Evolutionary conservation across 768 basidiomycete species (phyloP), one percentile per base, ranked within the genome.

Genomic region (Leccinum subtestaceum): DNA sequence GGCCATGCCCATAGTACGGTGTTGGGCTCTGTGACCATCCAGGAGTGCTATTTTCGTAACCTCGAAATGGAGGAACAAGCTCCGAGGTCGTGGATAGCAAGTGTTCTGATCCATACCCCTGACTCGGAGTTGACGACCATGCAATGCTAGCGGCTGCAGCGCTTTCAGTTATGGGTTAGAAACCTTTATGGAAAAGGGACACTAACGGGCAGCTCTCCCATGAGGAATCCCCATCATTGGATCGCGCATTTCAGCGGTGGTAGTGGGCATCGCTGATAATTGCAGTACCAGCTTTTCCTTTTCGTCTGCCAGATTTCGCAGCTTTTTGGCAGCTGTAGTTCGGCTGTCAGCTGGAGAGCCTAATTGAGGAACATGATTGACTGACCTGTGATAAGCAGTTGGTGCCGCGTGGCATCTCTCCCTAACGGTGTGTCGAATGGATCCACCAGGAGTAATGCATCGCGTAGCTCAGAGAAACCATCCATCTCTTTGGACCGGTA

Each of bases 301-400:
- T 36, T 69, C 66, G 15, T 68, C 61, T 1, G 66, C 66, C 6
- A 69, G 69, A 32, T 61, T 55, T 52, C 66, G 59, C 79, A 82
- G 78, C 70, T 84, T 80, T 77, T 79, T 82, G 1, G 81, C 81
- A 49, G 83, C 77, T 53, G 43, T 62, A 23, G n/a, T 19, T 10
- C 4, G n/a, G 56, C 36, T 27, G 8, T 68, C 40, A 67, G 57
- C 12, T 19, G 17, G 36, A 12, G 25, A 1, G 52, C 5, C 38
- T 34, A 0, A 57, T 11, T 2, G 5, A 10, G 5, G 6, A 25
- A 17, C 5, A 12, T 50, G 12, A 21, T 47, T 29, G 10, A 32
- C 67, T 52, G 27, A 70, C 70, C 70, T 50, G 66, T 64, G 21
- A 63, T 21, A 21, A 72, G 66, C 3, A 72, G 59, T 29, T 73